Evolutionary conservation across 345 rosid genomes (phyloP).

Genomic region (Populus nigra): DNA sequence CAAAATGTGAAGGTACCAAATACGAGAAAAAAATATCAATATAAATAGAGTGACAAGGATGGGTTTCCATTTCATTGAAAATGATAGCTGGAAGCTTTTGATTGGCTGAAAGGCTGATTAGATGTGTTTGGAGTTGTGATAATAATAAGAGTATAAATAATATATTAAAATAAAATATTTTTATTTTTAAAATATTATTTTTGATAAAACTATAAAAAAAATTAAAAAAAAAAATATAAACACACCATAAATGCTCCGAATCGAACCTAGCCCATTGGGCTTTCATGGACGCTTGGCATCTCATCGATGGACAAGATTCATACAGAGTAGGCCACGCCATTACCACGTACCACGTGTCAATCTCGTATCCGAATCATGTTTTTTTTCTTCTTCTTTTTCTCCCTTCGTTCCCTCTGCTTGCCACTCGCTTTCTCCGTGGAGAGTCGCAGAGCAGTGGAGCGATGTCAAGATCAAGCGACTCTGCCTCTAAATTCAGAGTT

Average conservation of each 20-base stretch:
- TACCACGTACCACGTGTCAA: constrained; percentile 24
- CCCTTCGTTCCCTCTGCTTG: not conserved
- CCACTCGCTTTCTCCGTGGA: not conserved
- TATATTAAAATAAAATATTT: too few relatives aligned
- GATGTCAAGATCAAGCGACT: constrained; percentile 45
- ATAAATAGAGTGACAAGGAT: too few relatives aligned
- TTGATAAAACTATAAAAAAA: too few relatives aligned
- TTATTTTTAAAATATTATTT: too few relatives aligned
- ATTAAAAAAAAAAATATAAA: too few relatives aligned
- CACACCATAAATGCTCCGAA: not conserved
- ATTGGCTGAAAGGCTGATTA: too few relatives aligned
- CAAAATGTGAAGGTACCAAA: too few relatives aligned
- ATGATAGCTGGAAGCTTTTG: too few relatives aligned
- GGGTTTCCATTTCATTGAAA: too few relatives aligned
- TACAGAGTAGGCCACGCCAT: constrained; percentile 17
- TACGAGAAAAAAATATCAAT: too few relatives aligned
- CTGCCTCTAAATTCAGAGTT: constrained; percentile 41
- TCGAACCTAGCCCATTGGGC: not conserved
- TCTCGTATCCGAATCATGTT: not conserved
- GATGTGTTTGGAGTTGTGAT: too few relatives aligned
- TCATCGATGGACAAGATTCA: not conserved
- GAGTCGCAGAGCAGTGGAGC: constrained; percentile 19
- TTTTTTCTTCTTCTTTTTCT: not conserved
- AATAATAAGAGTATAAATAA: too few relatives aligned
- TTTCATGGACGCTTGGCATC: not conserved